These are phyloP conservation scores for Meyerozyma athensensis DNA, from an alignment of 1,139 yeast species.

Conservation along the genomic window DNA sequence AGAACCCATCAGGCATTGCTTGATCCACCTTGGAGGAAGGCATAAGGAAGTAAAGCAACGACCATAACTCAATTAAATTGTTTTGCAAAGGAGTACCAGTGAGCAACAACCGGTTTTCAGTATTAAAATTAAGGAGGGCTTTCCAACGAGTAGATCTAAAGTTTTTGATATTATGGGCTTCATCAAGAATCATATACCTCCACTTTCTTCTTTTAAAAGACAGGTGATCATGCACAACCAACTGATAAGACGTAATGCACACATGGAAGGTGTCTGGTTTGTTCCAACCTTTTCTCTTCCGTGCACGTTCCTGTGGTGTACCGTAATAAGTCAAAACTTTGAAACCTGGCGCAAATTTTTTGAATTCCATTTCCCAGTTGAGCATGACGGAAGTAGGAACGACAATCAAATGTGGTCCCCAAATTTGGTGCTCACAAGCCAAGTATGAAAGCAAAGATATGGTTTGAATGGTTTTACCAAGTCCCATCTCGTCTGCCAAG, in stretches of 20 bases:
- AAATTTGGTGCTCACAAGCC: constrained; percentile 87
- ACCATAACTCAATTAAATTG: constrained; percentile 91
- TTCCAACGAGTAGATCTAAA: constrained; percentile 97
- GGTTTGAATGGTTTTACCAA: constrained; percentile 96
- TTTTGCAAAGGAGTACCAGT: constrained; percentile 97
- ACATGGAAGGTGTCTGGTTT: constrained; percentile 95
- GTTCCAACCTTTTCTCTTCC: constrained; percentile 96
- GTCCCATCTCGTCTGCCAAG: constrained; percentile 98
- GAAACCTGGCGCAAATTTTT: constrained; percentile 96
- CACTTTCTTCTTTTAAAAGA: constrained; percentile 88
- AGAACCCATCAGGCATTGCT: constrained; percentile 92
- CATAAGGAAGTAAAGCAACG: constrained; percentile 88
- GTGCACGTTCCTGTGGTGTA: constrained; percentile 95
- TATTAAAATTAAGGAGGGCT: constrained; percentile 87
- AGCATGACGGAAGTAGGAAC: constrained; percentile 99
- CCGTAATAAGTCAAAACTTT: constrained; percentile 95
- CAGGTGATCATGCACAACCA: constrained; percentile 94
- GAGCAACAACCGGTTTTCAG: constrained; percentile 77
- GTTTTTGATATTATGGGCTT: constrained; percentile 96
- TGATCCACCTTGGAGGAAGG: constrained; percentile 73
- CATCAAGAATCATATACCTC: constrained; percentile 96
- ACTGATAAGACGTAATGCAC: constrained; percentile 93
- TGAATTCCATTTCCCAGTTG: constrained; percentile 99
- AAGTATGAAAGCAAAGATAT: constrained; percentile 80
- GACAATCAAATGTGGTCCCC: constrained; percentile 98